Evolutionary conservation across 2,329 filamentous ascomycete genomes (phyloP).

Genomic region (Fusarium luffae): DNA sequence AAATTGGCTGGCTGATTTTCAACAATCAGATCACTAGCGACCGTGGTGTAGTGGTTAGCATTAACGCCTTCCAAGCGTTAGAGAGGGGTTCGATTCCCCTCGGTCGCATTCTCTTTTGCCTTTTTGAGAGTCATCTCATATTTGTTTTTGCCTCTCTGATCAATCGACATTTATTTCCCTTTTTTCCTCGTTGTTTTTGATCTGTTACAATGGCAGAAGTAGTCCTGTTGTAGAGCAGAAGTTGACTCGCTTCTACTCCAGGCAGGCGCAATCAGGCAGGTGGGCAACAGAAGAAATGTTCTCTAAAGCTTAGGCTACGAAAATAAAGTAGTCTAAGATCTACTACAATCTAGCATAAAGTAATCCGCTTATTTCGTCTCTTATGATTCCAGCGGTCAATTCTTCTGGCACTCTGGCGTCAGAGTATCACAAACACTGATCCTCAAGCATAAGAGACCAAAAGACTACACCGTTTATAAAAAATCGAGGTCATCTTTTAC

Average conservation of each 20-base stretch:
- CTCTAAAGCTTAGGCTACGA: too few species aligned
- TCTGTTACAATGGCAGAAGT: rapidly evolving
- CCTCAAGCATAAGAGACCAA: too few species aligned
- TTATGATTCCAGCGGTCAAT: too few species aligned
- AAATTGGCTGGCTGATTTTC: rapidly evolving
- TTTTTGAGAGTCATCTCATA: rapidly evolving
- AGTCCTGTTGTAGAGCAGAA: neutral
- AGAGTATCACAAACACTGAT: neutral
- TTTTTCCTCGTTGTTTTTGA: too few species aligned
- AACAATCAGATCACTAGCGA: neutral
- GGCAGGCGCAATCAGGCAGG: neutral
- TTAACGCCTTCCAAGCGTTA: conserved; percentile 9
- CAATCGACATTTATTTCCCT: neutral
- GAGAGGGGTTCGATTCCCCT: conserved; percentile 3
- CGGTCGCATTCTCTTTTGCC: neutral
- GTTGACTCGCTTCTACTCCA: neutral
- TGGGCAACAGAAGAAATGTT: too few species aligned
- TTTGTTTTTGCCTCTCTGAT: neutral
- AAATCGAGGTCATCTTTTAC: too few species aligned
- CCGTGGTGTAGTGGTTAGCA: conserved; percentile 6
- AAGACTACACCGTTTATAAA: too few species aligned
- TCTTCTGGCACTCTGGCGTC: too few species aligned
- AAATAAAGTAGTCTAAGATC: too few species aligned
- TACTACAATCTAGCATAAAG: too few species aligned
- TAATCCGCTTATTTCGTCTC: too few species aligned